Evolutionary conservation across 2,329 filamentous ascomycete species (phyloP).

Genomic region (Capronia coronata): DNA sequence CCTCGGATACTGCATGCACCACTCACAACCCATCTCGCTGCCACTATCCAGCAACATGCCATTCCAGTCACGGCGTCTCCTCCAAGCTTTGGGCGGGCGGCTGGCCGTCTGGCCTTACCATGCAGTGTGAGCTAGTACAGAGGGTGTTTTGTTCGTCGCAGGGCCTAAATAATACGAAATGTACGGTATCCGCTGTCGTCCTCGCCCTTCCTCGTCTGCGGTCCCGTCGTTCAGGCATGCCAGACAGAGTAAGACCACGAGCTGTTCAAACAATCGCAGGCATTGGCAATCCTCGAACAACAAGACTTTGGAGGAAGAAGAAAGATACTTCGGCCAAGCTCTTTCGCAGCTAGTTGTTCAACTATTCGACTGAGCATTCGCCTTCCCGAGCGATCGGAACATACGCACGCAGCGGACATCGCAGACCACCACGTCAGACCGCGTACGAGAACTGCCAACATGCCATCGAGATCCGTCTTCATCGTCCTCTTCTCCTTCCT

Average conservation of each 20-base stretch:
- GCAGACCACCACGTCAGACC: not conserved
- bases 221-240: conserved; percentile 11
- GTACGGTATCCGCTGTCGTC: conserved; percentile 6
- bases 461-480: conserved; percentile 17
- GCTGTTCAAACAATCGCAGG: not conserved
- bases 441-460: conserved; percentile 2
- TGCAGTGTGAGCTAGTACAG: not conserved
- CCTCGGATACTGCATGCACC: conserved; percentile 3
- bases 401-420: not conserved
- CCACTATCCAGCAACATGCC: conserved; percentile 2
- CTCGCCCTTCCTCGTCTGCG: conserved; percentile 11
- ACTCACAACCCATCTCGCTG: conserved; percentile 2
- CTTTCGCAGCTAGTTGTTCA: not conserved
- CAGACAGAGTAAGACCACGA: not conserved
- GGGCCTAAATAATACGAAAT: conserved; percentile 4
- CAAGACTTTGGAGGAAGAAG: not conserved
- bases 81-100: conserved; percentile 7
- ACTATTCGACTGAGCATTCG: conserved; percentile 20
- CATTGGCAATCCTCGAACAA: not conserved
- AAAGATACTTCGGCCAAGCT: not conserved
- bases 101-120: conserved; percentile 13
- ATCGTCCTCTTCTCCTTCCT: conserved; percentile 34
- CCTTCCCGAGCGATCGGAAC: conserved; percentile 1
- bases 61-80: conserved; percentile 19
- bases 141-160: not conserved